phyloP scores from a whole-genome alignment of 2,329 filamentous ascomycete genomes.

The Claviceps digitariae region DNA sequence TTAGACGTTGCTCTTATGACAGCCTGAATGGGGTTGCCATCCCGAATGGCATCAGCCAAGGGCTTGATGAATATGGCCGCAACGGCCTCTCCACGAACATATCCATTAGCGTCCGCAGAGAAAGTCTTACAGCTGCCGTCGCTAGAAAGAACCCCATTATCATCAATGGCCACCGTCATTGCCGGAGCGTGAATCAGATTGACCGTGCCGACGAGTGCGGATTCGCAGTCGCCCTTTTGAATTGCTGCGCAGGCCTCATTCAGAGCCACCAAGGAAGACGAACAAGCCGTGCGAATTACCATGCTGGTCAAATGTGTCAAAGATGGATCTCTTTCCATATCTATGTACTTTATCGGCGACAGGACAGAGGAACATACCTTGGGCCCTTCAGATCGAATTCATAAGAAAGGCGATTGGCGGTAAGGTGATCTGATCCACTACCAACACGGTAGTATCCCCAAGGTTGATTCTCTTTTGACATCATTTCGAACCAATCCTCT shows the following conservation, averaged over 20 bases:
- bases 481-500: conserved; percentile 14
- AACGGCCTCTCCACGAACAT: conserved; percentile 35
- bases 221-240: conserved; percentile 12
- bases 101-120: conserved; percentile 33
- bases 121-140: conserved; percentile 22
- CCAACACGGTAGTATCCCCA: conserved; percentile 10
- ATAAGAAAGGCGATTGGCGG: conserved; percentile 20
- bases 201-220: conserved; percentile 18
- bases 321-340: neutral
- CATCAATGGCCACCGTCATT: conserved; percentile 14
- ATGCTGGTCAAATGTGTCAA: conserved; percentile 7
- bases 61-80: conserved; percentile 31
- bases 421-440: conserved; percentile 13
- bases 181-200: conserved; percentile 19
- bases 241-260: conserved; percentile 22
- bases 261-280: conserved; percentile 21
- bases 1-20: conserved; percentile 23
- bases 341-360: neutral
- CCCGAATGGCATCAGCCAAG: conserved; percentile 30
- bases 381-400: conserved; percentile 21
- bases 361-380: conserved; percentile 9
- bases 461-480: conserved; percentile 9
- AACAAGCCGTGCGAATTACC: conserved; percentile 25
- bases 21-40: conserved; percentile 29
- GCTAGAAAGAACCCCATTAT: conserved; percentile 23